phyloP scores from a whole-genome alignment of 1,284 basidiomycete genomes.

The Cryptococcus sp. region DNA sequence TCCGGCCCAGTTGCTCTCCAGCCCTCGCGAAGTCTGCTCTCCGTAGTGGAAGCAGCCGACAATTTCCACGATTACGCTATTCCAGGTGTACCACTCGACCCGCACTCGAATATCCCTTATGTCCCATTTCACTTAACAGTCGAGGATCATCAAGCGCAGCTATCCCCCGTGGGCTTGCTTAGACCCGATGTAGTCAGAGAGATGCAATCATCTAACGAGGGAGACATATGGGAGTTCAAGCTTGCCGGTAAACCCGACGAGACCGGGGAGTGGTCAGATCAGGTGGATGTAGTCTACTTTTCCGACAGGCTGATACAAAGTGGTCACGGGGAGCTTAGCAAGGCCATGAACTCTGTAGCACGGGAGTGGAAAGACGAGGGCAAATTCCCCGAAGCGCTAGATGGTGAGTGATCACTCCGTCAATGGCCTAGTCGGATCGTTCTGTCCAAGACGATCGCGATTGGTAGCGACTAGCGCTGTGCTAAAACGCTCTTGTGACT shows the following conservation, averaged over 20 bases:
- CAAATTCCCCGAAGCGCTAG: conserved; percentile 42
- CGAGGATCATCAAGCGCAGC: conserved; percentile 18
- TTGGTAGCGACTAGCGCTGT: neutral
- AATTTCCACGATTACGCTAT: conserved; percentile 56
- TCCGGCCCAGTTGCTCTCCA: no score
- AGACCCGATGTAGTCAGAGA: conserved; percentile 26
- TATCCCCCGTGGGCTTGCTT: conserved; percentile 29
- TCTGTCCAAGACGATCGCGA: neutral
- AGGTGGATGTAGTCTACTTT: conserved; percentile 8
- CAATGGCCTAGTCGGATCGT: neutral
- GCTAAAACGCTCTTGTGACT: neutral
- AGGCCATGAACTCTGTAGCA: conserved; percentile 36
- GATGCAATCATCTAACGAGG: conserved; percentile 8
- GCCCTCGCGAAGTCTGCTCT: conserved; percentile 54
- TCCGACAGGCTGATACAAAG: conserved; percentile 6
- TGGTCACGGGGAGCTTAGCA: conserved; percentile 9
- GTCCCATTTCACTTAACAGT: conserved; percentile 37
- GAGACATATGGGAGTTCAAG: neutral
- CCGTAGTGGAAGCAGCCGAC: conserved; percentile 65
- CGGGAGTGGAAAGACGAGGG: conserved; percentile 43
- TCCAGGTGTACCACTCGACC: conserved; percentile 10
- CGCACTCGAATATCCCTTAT: conserved; percentile 13
- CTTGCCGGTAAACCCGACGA: neutral
- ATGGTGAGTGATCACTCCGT: conserved; percentile 46
- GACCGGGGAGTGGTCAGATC: neutral